Base-by-base conservation (phyloP, 2,329 filamentous ascomycete genomes). In the Diaporthe batatas region DNA sequence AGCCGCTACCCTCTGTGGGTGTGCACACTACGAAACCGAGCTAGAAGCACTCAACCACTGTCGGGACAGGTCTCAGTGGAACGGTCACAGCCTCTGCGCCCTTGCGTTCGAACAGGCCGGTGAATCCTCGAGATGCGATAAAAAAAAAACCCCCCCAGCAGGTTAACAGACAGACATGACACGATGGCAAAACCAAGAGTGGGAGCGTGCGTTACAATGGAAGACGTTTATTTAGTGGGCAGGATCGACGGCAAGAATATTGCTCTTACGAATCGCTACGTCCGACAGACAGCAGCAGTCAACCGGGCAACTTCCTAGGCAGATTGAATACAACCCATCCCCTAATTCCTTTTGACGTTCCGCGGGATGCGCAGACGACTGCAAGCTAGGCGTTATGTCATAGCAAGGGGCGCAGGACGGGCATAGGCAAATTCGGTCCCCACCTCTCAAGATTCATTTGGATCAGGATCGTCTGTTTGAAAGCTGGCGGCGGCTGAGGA, bases 321-420 rank as follows among this genome's bases (percentile, higher is more conserved):
- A 75, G 65, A 71, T 76, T 75, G 71, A 73, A 76, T 74, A 59
- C 65, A 73, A 57, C 47, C n/a, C 64, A 53, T 67, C 65, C 32
- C 44, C 59, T 68, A 62, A 25, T 39, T 12, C 7, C 7, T 51
- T 25, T 34, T 36, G 3, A 5, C 21, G 42, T 39, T 23, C 23
- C n/a, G 67, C 29, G 25, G 32, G 25, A n/a, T 64, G 58, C 8
- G 12, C 62, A 65, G 44, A 25, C 14, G n/a, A 16, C 23, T 23
- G 11, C 25, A 36, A 44, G 7, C 6, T 16, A 44, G 59, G 59
- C 59, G 44, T 8, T 18, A 36, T 29, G 10, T 34, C 12, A 42
- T 25, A 29, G 21, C 62, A 36, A 67, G 47, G 47, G 62, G 47
- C 21, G 32, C 11, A 25, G 62, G 47, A 39, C 36, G 32, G 32